Evolutionary conservation across 176 grass and related monocot species (phyloP), one percentile per base, ranked within the genome.

Genomic region (Panicum miliaceum): DNA sequence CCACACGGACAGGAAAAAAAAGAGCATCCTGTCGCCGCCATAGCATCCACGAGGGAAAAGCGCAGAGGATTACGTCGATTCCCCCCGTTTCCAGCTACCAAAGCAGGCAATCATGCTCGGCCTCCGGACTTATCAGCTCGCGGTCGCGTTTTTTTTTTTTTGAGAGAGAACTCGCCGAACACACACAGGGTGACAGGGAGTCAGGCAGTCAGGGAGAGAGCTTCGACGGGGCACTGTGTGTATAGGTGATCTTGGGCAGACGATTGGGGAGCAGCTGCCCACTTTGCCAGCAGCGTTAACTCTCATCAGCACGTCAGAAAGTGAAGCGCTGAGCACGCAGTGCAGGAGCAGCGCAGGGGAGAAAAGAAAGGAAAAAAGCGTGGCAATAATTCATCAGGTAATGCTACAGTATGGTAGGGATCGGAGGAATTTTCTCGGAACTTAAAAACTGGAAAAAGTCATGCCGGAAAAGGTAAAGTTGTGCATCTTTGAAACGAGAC

Each of bases 401-500:
- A 32, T 19, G 68, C 38, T 73, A 38, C 57, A 52, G 81, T 64
- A 25, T 63, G 12, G 20, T 27, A 59, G 52, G 4, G 26, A 32
- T 36, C 2, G 32, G 8, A 29, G 59, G 25, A 62, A 29, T 62
- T 62, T 29, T 29, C 59, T 64, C 15, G 13, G 4, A 8, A 12
- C 20, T n/a, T 0, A 40, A 79, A 58, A 82, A 73, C 22, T 29
- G 22, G 34, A 76, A 85, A 77, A 81, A 79, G 84, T 67, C n/a
- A 6, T 68, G 84, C 80, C 34, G 67, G 84, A 73, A 90, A 86
- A 90, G 84, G 80, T 45, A 87, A 90, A 87, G 84, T 12, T 80
- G 80, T 84, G 89, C 84, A 69, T 90, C 84, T 75, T 74, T 67
- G 84, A 80, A 84, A 87, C 4, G 80, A 86, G 89, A 83, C 89